Evolutionary conservation across 2,329 filamentous ascomycete genomes (phyloP).

Genomic region (Colletotrichum spinosum): DNA sequence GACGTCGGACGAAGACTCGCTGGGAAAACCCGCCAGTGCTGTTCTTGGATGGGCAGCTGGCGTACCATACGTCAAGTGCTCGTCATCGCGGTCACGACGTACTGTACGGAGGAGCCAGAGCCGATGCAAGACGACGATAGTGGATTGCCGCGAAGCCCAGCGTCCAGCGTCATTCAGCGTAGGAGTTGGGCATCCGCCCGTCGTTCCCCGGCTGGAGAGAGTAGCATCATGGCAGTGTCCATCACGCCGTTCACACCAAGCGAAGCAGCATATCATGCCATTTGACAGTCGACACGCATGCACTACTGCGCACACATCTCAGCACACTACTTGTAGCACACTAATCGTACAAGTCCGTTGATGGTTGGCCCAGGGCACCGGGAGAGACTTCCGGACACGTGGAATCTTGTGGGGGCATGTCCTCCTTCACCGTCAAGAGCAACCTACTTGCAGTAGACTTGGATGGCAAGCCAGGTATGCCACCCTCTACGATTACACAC

Average conservation of each 20-base stretch:
- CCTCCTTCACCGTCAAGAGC: slow-evolving; percentile 23
- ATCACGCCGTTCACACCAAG: slow-evolving; percentile 17
- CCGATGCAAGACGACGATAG: slow-evolving; percentile 24
- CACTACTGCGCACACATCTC: no score
- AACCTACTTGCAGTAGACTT: slow-evolving; percentile 2
- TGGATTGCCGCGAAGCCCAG: not conserved
- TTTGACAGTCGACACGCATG: slow-evolving; percentile 1
- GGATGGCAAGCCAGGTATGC: slow-evolving; percentile 10
- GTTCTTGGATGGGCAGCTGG: not conserved
- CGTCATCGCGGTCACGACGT: slow-evolving; percentile 12
- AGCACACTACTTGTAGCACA: no score
- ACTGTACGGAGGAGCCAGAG: not conserved
- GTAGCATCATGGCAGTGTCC: slow-evolving; percentile 22
- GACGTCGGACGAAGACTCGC: no score
- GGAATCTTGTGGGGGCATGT: slow-evolving; percentile 29
- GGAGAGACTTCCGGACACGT: slow-evolving; percentile 32
- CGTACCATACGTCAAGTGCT: slow-evolving; percentile 10
- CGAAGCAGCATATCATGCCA: slow-evolving; percentile 28
- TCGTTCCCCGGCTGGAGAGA: slow-evolving; percentile 8
- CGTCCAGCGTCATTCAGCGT: slow-evolving; percentile 11
- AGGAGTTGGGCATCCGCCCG: slow-evolving; percentile 17
- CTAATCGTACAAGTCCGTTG: not conserved
- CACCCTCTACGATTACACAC: not conserved
- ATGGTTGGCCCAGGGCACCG: slow-evolving; percentile 20
- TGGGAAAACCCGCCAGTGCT: no score